Evolutionary conservation across 345 rosid species (phyloP).

Genomic region (Brassica rapa): DNA sequence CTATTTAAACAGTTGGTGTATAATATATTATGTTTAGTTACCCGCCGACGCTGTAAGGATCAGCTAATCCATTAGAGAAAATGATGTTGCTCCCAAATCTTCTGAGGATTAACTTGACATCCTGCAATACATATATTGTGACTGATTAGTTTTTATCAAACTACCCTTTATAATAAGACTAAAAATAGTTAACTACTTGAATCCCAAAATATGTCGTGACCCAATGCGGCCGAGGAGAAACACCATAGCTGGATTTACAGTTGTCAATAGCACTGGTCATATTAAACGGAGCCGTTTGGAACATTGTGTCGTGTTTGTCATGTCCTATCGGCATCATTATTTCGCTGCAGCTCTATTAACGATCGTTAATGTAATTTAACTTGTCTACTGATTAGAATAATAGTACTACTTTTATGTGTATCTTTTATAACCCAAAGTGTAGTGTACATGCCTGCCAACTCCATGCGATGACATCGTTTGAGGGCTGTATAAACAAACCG

Average conservation of each 20-base stretch:
- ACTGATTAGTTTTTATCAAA: neutral
- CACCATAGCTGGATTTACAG: constrained; percentile 54
- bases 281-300: constrained; percentile 53
- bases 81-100: constrained; percentile 58
- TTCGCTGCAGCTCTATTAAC: constrained; percentile 53
- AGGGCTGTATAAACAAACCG: constrained; percentile 14
- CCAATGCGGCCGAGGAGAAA: constrained; percentile 74
- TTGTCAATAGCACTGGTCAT: constrained; percentile 39
- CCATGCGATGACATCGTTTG: constrained; percentile 41
- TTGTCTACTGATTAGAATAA: neutral
- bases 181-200: constrained; percentile 8
- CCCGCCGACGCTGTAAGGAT: neutral
- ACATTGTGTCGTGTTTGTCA: constrained; percentile 53
- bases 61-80: constrained; percentile 13
- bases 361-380: neutral
- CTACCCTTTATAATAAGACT: neutral
- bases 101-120: constrained; percentile 43
- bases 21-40: constrained; percentile 13
- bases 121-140: constrained; percentile 36
- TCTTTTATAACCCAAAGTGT: neutral
- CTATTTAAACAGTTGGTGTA: neutral
- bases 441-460: constrained; percentile 44
- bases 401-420: neutral
- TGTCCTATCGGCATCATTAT: constrained; percentile 64
- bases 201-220: constrained; percentile 61